A percentile compares a stretch with the other conserved stretches of the same genome.
Conservation (phyloP, 495 filamentous ascomycete species). For the Hypoxylon lienhwacheense region DNA sequence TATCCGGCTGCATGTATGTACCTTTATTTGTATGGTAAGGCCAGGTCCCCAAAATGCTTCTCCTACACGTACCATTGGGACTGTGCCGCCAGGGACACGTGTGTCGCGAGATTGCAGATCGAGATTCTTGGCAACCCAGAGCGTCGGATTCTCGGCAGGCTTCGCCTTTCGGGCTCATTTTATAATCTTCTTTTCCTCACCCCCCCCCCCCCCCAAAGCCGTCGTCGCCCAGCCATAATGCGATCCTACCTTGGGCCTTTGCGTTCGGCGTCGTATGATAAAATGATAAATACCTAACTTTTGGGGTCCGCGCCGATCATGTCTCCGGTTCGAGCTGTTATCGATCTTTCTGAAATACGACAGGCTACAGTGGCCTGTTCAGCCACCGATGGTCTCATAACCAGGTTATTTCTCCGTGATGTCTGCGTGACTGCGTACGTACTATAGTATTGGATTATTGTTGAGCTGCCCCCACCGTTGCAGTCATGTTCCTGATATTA, state of each 20-base stretch:
- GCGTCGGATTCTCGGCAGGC: constrained; percentile 32
- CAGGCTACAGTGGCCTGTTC: constrained; percentile 29
- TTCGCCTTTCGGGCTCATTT: constrained; percentile 24
- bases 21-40: no score
- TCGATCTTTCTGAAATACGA: constrained; percentile 25
- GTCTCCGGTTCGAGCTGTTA: constrained; percentile 13
- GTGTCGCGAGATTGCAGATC: constrained; percentile 37
- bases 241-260: constrained; percentile 28
- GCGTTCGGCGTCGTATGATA: constrained; percentile 27
- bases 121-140: constrained; percentile 33
- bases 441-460: constrained; percentile 20
- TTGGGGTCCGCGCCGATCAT: constrained; percentile 36
- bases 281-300: background rate
- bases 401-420: constrained; percentile 13
- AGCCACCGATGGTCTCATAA: constrained; percentile 15
- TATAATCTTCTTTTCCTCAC: background rate
- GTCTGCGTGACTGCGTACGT: constrained; percentile 24
- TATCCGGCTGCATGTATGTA: constrained; percentile 33
- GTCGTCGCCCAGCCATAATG: constrained; percentile 17
- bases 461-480: constrained; percentile 28
- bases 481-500: constrained; percentile 19
- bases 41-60: constrained; percentile 1
- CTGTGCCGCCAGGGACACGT: constrained; percentile 33
- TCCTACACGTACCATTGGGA: constrained; percentile 29
- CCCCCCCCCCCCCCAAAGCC: no score